Conservation (phyloP, 106 monocot genomes). For the Triglochin maritima region DNA sequence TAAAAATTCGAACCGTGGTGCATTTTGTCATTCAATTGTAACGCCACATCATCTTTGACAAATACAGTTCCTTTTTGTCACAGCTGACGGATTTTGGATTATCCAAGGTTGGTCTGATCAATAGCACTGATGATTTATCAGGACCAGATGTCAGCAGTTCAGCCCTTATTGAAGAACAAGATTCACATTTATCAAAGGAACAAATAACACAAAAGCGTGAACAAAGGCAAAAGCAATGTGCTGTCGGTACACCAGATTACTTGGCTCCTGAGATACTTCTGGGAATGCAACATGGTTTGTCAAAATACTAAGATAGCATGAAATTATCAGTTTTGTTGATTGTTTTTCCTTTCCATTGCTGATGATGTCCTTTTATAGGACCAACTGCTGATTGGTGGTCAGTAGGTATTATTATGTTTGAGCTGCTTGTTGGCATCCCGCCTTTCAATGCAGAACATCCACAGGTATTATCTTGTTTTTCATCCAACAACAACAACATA, state of each 20-base stretch:
- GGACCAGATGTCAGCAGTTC: constrained; percentile 84
- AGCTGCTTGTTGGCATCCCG: constrained; percentile 95
- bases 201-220: constrained; percentile 60
- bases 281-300: constrained; percentile 86
- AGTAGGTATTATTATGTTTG: constrained; percentile 91
- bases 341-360: neutral
- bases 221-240: constrained; percentile 73
- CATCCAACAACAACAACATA: neutral
- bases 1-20: too few species aligned
- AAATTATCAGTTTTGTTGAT: neutral
- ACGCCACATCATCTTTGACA: too few species aligned
- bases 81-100: constrained; percentile 99
- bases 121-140: constrained; percentile 96
- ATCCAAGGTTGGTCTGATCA: constrained; percentile 95
- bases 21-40: too few species aligned
- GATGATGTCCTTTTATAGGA: constrained; percentile 31
- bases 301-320: neutral
- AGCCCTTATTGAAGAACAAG: constrained; percentile 29
- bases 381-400: constrained; percentile 99
- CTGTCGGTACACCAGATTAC: constrained; percentile 97
- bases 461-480: constrained; percentile 38
- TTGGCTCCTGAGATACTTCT: constrained; percentile 97
- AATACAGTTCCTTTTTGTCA: constrained; percentile 1
- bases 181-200: constrained; percentile 18
- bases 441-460: constrained; percentile 99